Conservation (phyloP, 1,284 basidiomycete genomes). For the Bondarzewia mesenterica region DNA sequence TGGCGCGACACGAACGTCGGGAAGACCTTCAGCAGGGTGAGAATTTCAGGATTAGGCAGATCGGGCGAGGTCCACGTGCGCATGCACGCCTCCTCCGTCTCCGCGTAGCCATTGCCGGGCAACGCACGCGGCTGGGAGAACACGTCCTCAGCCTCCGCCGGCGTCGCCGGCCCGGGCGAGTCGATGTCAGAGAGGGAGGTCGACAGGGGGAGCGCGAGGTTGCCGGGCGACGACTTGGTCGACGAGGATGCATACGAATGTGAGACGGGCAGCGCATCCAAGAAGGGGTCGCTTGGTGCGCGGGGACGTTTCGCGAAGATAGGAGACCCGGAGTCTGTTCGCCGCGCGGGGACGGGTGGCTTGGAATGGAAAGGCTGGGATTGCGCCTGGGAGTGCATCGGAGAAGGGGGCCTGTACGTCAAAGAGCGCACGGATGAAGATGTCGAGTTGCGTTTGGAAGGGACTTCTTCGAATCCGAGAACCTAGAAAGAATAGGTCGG, state of each 20-base stretch:
- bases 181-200: constrained; percentile 25
- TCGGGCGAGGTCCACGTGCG: constrained; percentile 68
- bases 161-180: constrained; percentile 27
- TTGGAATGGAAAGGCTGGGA: constrained; percentile 42
- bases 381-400: constrained; percentile 43
- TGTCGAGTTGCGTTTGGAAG: constrained; percentile 33
- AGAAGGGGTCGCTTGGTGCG: constrained; percentile 72
- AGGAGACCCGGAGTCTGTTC: constrained; percentile 30
- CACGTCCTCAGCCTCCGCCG: constrained; percentile 29
- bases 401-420: constrained; percentile 25
- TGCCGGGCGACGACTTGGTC: constrained; percentile 16
- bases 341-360: constrained; percentile 24
- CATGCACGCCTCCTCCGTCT: constrained; percentile 46
- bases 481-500: constrained; percentile 21
- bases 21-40: constrained; percentile 55
- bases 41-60: constrained; percentile 56
- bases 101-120: constrained; percentile 26
- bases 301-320: constrained; percentile 52
- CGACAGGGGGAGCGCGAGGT: constrained; percentile 17
- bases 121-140: constrained; percentile 23
- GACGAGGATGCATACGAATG: constrained; percentile 49
- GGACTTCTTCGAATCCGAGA: constrained; percentile 54
- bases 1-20: constrained; percentile 60
- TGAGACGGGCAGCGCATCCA: constrained; percentile 57
- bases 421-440: constrained; percentile 24